These are phyloP conservation scores for Chaetomium sp. DNA, from an alignment of 2,329 filamentous ascomycete genomes.

Conservation along the genomic window DNA sequence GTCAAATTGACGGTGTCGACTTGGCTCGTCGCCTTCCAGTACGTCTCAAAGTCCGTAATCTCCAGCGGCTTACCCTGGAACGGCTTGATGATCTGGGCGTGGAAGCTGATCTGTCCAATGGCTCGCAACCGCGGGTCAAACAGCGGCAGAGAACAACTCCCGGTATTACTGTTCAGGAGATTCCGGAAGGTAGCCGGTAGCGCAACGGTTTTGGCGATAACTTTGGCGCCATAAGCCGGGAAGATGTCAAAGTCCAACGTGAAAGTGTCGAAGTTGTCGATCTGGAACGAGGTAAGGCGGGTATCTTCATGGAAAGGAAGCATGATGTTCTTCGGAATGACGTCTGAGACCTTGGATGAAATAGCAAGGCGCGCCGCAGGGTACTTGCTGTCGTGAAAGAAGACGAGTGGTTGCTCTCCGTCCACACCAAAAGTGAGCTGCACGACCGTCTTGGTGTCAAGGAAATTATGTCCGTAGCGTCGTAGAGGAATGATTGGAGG, in stretches of 20 bases:
- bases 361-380: slow-evolving; percentile 92
- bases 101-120: slow-evolving; percentile 91
- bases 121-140: slow-evolving; percentile 88
- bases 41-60: slow-evolving; percentile 96
- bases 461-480: slow-evolving; percentile 95
- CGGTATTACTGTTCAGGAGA: slow-evolving; percentile 61
- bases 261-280: slow-evolving; percentile 88
- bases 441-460: slow-evolving; percentile 94
- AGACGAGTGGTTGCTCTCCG: slow-evolving; percentile 71
- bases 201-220: slow-evolving; percentile 92
- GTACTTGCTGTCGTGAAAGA: slow-evolving; percentile 96
- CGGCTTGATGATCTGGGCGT: slow-evolving; percentile 92
- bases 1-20: slow-evolving; percentile 53
- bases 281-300: slow-evolving; percentile 87
- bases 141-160: slow-evolving; percentile 76
- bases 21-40: slow-evolving; percentile 98
- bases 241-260: slow-evolving; percentile 96
- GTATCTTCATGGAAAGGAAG: slow-evolving; percentile 95
- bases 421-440: slow-evolving; percentile 82
- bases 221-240: slow-evolving; percentile 92
- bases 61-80: slow-evolving; percentile 89
- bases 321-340: slow-evolving; percentile 94
- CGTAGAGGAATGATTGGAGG: slow-evolving; percentile 93
- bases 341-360: slow-evolving; percentile 89
- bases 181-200: slow-evolving; percentile 80